Evolutionary conservation across 2,329 filamentous ascomycete genomes (phyloP), one percentile per base, ranked within the genome.

Genomic region (Nannizziopsis barbatae): DNA sequence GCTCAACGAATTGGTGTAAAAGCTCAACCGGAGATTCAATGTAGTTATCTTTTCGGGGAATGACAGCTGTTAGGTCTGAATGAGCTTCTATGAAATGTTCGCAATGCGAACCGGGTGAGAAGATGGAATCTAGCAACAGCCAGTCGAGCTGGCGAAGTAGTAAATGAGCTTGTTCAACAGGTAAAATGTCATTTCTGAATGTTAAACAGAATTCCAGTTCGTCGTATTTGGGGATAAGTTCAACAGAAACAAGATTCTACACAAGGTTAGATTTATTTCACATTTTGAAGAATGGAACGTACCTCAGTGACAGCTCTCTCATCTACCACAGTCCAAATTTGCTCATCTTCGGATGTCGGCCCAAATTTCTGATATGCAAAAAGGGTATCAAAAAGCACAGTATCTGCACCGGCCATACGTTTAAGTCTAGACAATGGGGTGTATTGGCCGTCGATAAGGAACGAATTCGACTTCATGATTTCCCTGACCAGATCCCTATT

Each of bases 1-100:
- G 54, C 60, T 93, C 86, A 5, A 95, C 81, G 52, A 94, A 84
- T 49, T 89, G 72, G 60, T 95, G 88, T 5, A 95, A 67, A 2
- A 89, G 70, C 1, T 61, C 58, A 0, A 81, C 74, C 0, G 76
- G 65, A 0, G 80, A 77, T 0, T 73, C 65, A 4, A 95, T 71
- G 0, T 69, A 68, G 0, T 71, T 60, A 6, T 78, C 67, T 44
- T 74, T 71, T 0, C 88, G 73, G 2, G 85, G 79, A 0, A 77
- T 73, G 20, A 86, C 74, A 0, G 87, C 86, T 46, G 85, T 76
- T 0, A 6, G 65, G 56, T 1, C 54, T 40, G 1, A 45, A 18
- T 47, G 53, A 2, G 62, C 51, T 3, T 53, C 42, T 14, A 65
- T 58, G 1, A 75, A 61, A 17, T 72, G 63, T 7, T 67, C 58